These are phyloP conservation scores for Suillus tomentosus DNA, from an alignment of 768 basidiomycete species.

Conservation along the genomic window DNA sequence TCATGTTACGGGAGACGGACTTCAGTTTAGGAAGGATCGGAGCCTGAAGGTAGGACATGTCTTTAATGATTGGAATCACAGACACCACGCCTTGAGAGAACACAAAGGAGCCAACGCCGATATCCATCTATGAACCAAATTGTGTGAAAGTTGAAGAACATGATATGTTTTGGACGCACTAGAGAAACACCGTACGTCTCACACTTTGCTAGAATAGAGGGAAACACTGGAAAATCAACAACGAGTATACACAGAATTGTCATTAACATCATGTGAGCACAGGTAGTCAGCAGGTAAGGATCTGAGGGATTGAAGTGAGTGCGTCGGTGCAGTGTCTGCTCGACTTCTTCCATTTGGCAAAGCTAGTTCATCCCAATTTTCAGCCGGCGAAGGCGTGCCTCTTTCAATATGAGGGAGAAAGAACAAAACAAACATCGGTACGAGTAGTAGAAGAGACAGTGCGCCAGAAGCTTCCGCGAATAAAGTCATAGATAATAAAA, in stretches of 20 bases:
- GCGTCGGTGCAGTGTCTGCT: neutral
- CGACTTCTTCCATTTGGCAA: conserved; percentile 9
- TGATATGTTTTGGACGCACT: conserved; percentile 45
- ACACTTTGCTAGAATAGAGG: conserved; percentile 84
- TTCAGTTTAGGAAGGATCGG: conserved; percentile 55
- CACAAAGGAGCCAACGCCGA: conserved; percentile 96
- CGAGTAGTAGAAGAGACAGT: conserved; percentile 51
- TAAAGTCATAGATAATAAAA: conserved; percentile 79
- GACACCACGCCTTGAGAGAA: conserved; percentile 94
- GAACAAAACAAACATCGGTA: conserved; percentile 47
- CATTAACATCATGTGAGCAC: conserved; percentile 93
- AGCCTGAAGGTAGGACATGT: conserved; percentile 52
- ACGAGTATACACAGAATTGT: conserved; percentile 90
- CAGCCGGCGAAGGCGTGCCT: conserved; percentile 56
- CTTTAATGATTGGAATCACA: conserved; percentile 75
- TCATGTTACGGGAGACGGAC: conserved; percentile 52
- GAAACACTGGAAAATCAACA: conserved; percentile 94
- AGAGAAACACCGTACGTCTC: conserved; percentile 95
- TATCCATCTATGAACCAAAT: conserved; percentile 75
- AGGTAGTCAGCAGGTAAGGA: conserved; percentile 78
- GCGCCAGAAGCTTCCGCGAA: conserved; percentile 59
- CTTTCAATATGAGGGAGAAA: conserved; percentile 42
- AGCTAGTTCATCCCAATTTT: neutral
- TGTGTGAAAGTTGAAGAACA: neutral
- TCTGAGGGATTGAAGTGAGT: conserved; percentile 20